phyloP scores from a whole-genome alignment of 768 basidiomycete species.

The Naganishia vaughanmartiniae region DNA sequence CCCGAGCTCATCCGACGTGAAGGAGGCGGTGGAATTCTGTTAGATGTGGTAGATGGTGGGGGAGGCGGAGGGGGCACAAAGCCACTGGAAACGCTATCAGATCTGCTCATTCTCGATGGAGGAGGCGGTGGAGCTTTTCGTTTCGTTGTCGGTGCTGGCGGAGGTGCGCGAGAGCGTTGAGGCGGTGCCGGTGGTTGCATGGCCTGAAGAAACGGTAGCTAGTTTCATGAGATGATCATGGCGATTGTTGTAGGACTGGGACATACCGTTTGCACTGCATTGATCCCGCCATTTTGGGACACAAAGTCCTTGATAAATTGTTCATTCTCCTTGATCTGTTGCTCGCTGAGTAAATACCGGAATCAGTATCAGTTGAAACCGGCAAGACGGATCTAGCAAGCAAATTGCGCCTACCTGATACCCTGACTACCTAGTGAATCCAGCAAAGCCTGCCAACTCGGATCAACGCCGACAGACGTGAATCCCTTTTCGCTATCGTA shows the following conservation, averaged over 20 bases:
- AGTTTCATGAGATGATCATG: not conserved
- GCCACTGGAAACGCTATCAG: slow-evolving; percentile 8
- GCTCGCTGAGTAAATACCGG: slow-evolving; percentile 39
- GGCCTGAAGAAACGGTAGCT: slow-evolving; percentile 34
- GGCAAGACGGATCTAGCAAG: slow-evolving; percentile 37
- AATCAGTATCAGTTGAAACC: not conserved
- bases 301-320: slow-evolving; percentile 86
- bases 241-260: not conserved
- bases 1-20: slow-evolving; percentile 41
- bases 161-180: slow-evolving; percentile 44
- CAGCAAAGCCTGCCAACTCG: slow-evolving; percentile 78
- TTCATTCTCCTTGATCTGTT: slow-evolving; percentile 71
- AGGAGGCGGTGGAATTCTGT: slow-evolving; percentile 25
- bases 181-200: slow-evolving; percentile 44
- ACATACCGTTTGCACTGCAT: slow-evolving; percentile 37
- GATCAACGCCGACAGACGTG: slow-evolving; percentile 79
- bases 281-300: slow-evolving; percentile 56
- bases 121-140: slow-evolving; percentile 52
- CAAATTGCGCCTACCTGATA: slow-evolving; percentile 53
- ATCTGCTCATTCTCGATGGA: slow-evolving; percentile 43
- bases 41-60: slow-evolving; percentile 50
- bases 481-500: slow-evolving; percentile 84
- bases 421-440: slow-evolving; percentile 65
- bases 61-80: slow-evolving; percentile 41
- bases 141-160: slow-evolving; percentile 57